Percentiles rank a stretch among this genome's conserved stretches.
phyloP scores from a whole-genome alignment of 768 basidiomycete genomes.

The Pleurotus eryngii region DNA sequence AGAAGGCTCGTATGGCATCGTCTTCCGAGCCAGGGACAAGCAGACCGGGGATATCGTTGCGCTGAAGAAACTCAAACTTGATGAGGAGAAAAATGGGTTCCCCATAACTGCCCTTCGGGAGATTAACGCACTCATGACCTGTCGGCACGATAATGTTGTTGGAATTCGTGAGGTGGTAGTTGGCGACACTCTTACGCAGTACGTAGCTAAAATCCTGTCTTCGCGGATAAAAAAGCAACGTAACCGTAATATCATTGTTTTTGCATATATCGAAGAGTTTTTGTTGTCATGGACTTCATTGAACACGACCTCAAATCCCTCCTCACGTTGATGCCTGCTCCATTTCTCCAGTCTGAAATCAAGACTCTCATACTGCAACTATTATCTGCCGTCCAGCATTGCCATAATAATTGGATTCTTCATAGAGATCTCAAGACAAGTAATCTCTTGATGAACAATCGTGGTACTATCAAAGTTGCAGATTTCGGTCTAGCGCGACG shows the following conservation, averaged over 20 bases:
- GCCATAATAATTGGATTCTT: slow-evolving; percentile 96
- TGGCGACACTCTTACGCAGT: slow-evolving; percentile 98
- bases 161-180: slow-evolving; percentile 97
- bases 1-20: slow-evolving; percentile 97
- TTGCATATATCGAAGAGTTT: slow-evolving; percentile 60
- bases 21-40: slow-evolving; percentile 94
- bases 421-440: slow-evolving; percentile 98
- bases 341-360: slow-evolving; percentile 96
- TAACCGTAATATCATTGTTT: slow-evolving; percentile 15
- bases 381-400: slow-evolving; percentile 88
- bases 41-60: slow-evolving; percentile 95
- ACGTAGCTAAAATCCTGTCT: slow-evolving; percentile 40
- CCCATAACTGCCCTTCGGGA: slow-evolving; percentile 96
- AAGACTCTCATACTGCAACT: slow-evolving; percentile 95
- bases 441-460: slow-evolving; percentile 98
- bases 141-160: slow-evolving; percentile 94
- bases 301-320: slow-evolving; percentile 99
- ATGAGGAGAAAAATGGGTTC: slow-evolving; percentile 98
- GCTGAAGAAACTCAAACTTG: slow-evolving; percentile 95
- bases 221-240: slow-evolving; percentile 22
- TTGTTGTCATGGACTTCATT: slow-evolving; percentile 99
- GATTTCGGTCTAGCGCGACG: slow-evolving; percentile 96
- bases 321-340: slow-evolving; percentile 90
- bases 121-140: slow-evolving; percentile 93
- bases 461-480: slow-evolving; percentile 97